These are phyloP conservation scores for Sclerotinia trifoliorum DNA, from an alignment of 2,329 filamentous ascomycete genomes.

Conservation along the genomic window DNA sequence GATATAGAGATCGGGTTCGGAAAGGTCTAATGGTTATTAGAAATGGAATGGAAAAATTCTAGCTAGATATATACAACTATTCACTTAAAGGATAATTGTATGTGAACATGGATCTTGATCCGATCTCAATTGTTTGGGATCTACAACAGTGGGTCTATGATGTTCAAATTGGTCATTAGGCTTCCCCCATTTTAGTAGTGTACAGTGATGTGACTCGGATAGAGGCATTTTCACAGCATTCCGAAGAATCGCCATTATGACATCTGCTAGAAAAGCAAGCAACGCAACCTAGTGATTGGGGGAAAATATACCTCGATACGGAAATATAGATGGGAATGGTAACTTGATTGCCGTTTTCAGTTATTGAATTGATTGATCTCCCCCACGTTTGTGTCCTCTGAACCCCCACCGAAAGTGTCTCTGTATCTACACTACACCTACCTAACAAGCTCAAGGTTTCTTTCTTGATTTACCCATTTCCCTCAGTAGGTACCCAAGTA, in stretches of 20 bases:
- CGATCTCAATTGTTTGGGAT: not conserved
- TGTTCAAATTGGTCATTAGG: not conserved
- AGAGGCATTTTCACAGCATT: not conserved
- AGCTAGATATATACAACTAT: not conserved
- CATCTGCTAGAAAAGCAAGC: not conserved
- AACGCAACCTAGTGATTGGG: slow-evolving; percentile 1
- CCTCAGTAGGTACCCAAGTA: too few relatives aligned
- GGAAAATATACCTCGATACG: slow-evolving; percentile 12
- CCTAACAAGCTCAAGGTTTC: too few relatives aligned
- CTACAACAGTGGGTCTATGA: not conserved
- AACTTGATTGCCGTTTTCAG: slow-evolving; percentile 11
- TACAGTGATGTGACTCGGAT: not conserved
- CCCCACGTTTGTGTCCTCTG: not conserved
- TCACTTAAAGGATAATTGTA: not conserved
- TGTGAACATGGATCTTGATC: not conserved
- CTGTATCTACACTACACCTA: too few relatives aligned
- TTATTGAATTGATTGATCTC: not conserved
- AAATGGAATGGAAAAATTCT: slow-evolving; percentile 1
- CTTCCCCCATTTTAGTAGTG: not conserved
- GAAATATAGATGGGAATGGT: not conserved
- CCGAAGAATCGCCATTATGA: slow-evolving; percentile 11
- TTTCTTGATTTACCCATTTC: not conserved
- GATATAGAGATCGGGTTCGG: not conserved
- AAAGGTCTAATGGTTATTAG: not conserved
- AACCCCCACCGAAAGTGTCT: slow-evolving; percentile 8